Evolutionary conservation across 2,329 filamentous ascomycete genomes (phyloP).

Genomic region (Xylaria multiplex): DNA sequence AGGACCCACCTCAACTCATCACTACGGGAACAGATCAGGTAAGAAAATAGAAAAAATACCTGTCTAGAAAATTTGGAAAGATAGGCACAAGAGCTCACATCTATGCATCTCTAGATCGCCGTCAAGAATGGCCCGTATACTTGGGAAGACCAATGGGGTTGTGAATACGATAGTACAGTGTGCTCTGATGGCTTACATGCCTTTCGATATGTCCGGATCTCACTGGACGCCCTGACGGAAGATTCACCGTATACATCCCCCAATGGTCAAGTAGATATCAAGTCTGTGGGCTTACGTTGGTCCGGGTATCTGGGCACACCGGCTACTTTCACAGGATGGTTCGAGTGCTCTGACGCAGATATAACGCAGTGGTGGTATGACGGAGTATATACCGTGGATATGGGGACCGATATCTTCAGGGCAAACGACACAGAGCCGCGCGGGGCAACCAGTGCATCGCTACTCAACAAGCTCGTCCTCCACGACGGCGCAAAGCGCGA

Average conservation of each 20-base stretch:
- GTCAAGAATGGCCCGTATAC: slow-evolving; percentile 55
- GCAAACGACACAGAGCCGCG: slow-evolving; percentile 61
- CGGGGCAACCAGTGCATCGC: slow-evolving; percentile 54
- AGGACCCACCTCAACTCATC: slow-evolving; percentile 48
- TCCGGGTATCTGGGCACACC: slow-evolving; percentile 59
- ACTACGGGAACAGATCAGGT: slow-evolving; percentile 61
- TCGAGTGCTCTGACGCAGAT: slow-evolving; percentile 61
- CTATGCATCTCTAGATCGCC: slow-evolving; percentile 52
- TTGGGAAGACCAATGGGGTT: slow-evolving; percentile 59
- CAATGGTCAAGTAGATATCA: slow-evolving; percentile 56
- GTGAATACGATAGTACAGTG: slow-evolving; percentile 55
- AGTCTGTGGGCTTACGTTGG: slow-evolving; percentile 55
- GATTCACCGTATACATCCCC: slow-evolving; percentile 58
- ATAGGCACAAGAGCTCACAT: neutral
- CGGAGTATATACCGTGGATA: slow-evolving; percentile 62
- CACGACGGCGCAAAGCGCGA: slow-evolving; percentile 63
- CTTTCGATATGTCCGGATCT: slow-evolving; percentile 62
- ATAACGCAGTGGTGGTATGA: slow-evolving; percentile 65
- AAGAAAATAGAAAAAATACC: slow-evolving; percentile 21
- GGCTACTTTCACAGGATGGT: slow-evolving; percentile 61
- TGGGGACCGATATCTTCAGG: slow-evolving; percentile 58
- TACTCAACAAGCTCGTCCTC: slow-evolving; percentile 59
- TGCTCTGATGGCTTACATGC: slow-evolving; percentile 64
- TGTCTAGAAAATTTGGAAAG: neutral
- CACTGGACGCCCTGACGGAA: slow-evolving; percentile 54